Evolutionary conservation across 1,284 basidiomycete species (phyloP).

Genomic region (Puccinia coronata): DNA sequence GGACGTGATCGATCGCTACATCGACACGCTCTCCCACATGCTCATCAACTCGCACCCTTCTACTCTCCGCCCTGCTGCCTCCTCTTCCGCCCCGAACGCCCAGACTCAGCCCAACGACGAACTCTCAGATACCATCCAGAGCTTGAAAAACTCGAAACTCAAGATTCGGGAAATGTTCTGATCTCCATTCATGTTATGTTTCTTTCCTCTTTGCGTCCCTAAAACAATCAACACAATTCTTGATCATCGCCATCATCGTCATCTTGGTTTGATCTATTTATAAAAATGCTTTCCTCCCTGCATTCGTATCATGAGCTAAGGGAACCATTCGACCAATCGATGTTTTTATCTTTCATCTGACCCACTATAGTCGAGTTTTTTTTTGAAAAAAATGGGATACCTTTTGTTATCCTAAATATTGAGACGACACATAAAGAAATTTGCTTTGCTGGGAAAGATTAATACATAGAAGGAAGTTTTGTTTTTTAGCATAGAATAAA

Average conservation of each 20-base stretch:
- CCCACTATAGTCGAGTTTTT: no score
- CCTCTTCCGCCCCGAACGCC: not conserved
- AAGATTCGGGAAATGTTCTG: constrained; percentile 37
- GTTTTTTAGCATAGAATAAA: no score
- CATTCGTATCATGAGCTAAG: no score
- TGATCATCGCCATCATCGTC: not conserved
- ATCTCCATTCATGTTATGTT: not conserved
- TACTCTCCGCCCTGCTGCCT: not conserved
- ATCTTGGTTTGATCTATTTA: not conserved
- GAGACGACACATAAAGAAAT: no score
- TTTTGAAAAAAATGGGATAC: no score
- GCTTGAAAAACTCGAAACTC: constrained; percentile 10
- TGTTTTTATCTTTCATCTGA: no score
- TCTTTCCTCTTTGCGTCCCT: not conserved
- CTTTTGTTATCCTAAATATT: no score
- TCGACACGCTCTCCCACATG: constrained; percentile 29
- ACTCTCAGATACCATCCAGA: constrained; percentile 9
- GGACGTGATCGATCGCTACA: constrained; percentile 44
- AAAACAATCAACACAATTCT: not conserved
- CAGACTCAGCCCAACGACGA: not conserved
- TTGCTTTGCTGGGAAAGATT: not conserved
- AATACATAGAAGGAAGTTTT: not conserved
- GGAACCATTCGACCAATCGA: no score
- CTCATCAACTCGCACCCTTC: not conserved
- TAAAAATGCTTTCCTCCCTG: no score